Evolutionary conservation across 1,284 basidiomycete genomes (phyloP), one percentile per base, ranked within the genome.

Genomic region (Trichosporon sp.): DNA sequence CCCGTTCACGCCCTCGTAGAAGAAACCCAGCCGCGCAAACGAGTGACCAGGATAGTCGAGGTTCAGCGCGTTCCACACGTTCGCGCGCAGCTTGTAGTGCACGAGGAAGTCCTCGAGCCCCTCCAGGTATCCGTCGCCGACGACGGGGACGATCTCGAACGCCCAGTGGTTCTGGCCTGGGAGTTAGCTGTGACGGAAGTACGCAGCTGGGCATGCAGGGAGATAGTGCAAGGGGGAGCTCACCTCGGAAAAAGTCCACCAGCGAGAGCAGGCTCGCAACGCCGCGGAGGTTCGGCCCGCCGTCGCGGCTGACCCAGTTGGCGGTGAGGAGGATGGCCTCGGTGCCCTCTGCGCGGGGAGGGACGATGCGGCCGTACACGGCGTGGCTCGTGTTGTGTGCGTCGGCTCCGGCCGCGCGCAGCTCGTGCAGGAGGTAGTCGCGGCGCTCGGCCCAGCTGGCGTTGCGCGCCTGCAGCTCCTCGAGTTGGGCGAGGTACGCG

Each of bases 1-100:
- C 3, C 95, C 96, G 79, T 98, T 96, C 5, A 93, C 86, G 7
- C 96, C 97, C 87, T 99, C 96, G 82, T 92, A 93, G 83, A 93
- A 96, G 12, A 98, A 84, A 2, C 93, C 93, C 2, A 99, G 85
- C 77, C 96, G 92, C 12, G 91, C 93, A 83, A 98, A 98, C 0
- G 95, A 98, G 81, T 99, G 96, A 1, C 92, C 91, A 1, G 95
- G 93, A 79, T 98, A 99, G 81, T 99, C 97, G 68, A 99, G 88
- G 74, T 92, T 92, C 42, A 99, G 84, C 6, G 93, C 94, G 2
- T 92, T 96, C 97, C 97, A 99, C 58, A 98, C 91, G 3, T 93
- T 90, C 1, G 85, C 85, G 3, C 91, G 91, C 31, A 88, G 90
- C 80, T 97, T 92, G 79, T 97, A 98, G 3, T 88, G 86, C 63